These are phyloP conservation scores for Zygoascus tannicola DNA, from an alignment of 805 yeast genomes.

Conservation along the genomic window DNA sequence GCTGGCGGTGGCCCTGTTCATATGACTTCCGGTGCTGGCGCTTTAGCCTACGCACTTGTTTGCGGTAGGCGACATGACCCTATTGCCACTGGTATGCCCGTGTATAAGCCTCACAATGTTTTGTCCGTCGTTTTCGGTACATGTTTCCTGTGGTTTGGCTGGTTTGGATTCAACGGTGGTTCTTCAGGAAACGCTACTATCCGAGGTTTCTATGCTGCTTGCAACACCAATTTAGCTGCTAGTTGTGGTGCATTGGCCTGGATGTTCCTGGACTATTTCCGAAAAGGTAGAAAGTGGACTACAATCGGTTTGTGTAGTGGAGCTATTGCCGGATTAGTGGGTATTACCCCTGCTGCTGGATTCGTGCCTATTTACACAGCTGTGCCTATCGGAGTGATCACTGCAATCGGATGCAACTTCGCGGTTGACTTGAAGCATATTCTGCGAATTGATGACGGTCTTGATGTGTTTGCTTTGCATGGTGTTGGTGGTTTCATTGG, in stretches of 20 bases:
- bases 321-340: constrained; percentile 87
- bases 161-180: constrained; percentile 99
- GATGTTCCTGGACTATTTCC: constrained; percentile 82
- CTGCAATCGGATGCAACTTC: constrained; percentile 71
- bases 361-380: constrained; percentile 88
- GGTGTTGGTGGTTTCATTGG: constrained; percentile 92
- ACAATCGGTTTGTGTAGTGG: constrained; percentile 90
- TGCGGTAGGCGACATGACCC: constrained; percentile 87
- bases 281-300: constrained; percentile 89
- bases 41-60: constrained; percentile 83
- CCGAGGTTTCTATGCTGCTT: constrained; percentile 90
- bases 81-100: constrained; percentile 61
- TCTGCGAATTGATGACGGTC: constrained; percentile 83
- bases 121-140: constrained; percentile 88
- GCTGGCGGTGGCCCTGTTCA: constrained; percentile 99
- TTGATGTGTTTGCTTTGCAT: constrained; percentile 88
- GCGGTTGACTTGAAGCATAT: constrained; percentile 72
- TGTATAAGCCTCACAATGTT: constrained; percentile 90
- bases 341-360: constrained; percentile 96
- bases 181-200: constrained; percentile 89
- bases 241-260: constrained; percentile 87
- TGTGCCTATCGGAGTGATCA: constrained; percentile 70
- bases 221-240: constrained; percentile 91
- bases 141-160: constrained; percentile 93
- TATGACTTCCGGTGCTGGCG: constrained; percentile 89